Conservation (phyloP, 768 basidiomycete genomes). For the Tremella yokohamensis region DNA sequence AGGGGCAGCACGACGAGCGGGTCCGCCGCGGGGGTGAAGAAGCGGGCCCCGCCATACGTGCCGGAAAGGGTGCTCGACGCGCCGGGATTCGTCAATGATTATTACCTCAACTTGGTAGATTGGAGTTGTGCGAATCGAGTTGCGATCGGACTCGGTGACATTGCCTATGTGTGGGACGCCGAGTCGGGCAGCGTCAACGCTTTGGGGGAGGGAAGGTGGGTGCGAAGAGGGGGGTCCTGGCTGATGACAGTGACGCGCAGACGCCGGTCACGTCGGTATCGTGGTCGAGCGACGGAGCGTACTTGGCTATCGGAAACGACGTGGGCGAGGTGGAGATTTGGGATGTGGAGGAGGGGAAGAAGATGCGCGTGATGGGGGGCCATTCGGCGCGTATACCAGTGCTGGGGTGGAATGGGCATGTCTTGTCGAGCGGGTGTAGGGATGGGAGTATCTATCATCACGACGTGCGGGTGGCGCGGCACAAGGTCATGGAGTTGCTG, state of each 20-base stretch:
- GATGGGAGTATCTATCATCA: slow-evolving; percentile 97
- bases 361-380: slow-evolving; percentile 84
- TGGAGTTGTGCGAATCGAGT: slow-evolving; percentile 86
- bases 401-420: slow-evolving; percentile 80
- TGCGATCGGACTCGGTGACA: slow-evolving; percentile 80
- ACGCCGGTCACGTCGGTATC: slow-evolving; percentile 45
- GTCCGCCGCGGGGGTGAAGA: slow-evolving; percentile 66
- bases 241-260: slow-evolving; percentile 28
- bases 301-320: slow-evolving; percentile 75
- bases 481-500: slow-evolving; percentile 83
- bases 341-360: slow-evolving; percentile 75
- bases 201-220: slow-evolving; percentile 33
- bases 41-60: slow-evolving; percentile 76
- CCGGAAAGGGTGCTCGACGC: slow-evolving; percentile 95
- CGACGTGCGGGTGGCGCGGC: slow-evolving; percentile 80
- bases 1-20: slow-evolving; percentile 18
- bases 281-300: slow-evolving; percentile 57
- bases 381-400: slow-evolving; percentile 74
- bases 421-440: slow-evolving; percentile 80
- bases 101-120: slow-evolving; percentile 87
- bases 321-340: slow-evolving; percentile 89
- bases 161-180: slow-evolving; percentile 91
- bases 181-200: slow-evolving; percentile 79
- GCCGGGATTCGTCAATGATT: slow-evolving; percentile 79
- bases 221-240: neutral